phyloP scores from a whole-genome alignment of 2,329 filamentous ascomycete genomes.

The Penicillium sp. region DNA sequence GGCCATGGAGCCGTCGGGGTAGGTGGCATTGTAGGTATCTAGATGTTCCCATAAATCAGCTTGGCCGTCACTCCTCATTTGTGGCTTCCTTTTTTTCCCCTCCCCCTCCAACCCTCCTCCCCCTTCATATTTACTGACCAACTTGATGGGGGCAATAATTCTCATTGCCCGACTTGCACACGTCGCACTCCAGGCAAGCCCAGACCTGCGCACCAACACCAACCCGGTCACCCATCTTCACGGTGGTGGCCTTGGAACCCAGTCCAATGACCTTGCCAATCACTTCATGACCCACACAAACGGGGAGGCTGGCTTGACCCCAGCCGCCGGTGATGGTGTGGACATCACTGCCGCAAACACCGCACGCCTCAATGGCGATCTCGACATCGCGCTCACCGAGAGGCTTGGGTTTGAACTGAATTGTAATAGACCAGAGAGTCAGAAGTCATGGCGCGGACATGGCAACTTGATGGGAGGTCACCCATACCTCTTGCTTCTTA shows the following conservation, averaged over 20 bases:
- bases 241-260: neutral
- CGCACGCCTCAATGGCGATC: slow-evolving; percentile 1
- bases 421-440: neutral
- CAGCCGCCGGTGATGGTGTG: slow-evolving; percentile 1
- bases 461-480: neutral
- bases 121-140: neutral
- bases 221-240: neutral
- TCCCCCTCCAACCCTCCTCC: too few relatives aligned
- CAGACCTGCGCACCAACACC: too few relatives aligned
- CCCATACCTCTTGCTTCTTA: slow-evolving; percentile 1
- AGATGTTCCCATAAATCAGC: neutral
- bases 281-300: slow-evolving; percentile 4
- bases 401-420: slow-evolving; percentile 3
- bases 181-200: neutral
- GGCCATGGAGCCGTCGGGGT: neutral
- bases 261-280: slow-evolving; percentile 1
- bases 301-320: neutral
- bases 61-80: too few relatives aligned
- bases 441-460: too few relatives aligned
- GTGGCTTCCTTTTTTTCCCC: too few relatives aligned
- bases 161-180: slow-evolving; percentile 2
- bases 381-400: neutral
- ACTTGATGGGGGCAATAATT: slow-evolving; percentile 2
- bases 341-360: slow-evolving; percentile 4
- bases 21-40: slow-evolving; percentile 2